Base-by-base conservation (phyloP, 2,329 filamentous ascomycete genomes). In the Microascus cirrosus region DNA sequence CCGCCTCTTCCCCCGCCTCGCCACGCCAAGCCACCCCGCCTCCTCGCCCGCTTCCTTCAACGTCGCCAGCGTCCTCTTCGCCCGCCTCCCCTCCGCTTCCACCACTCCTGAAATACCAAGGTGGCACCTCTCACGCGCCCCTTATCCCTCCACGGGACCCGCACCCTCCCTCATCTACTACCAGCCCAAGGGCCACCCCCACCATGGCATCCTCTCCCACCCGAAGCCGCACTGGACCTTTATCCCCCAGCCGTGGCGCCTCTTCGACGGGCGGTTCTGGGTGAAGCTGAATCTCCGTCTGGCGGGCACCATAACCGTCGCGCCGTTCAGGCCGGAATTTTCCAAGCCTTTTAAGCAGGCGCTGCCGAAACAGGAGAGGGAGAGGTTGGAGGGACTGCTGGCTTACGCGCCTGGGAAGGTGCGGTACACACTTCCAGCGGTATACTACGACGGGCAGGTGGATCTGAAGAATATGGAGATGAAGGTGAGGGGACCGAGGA, bases 231-330 rank as follows among this genome's bases (percentile, higher is more conserved):
- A 52, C 25, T 45, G 55, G 55, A 18, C 42, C 52, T 18, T 55
- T 32, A 22, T 72, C 69, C 70, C 60, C 11, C 48, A 58, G 39
- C 60, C 56, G 1, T 74, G 73, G 69, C 60, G 63, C 53, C 66
- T 79, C 57, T 87, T 77, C 71, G 84, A 87, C 66, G 79, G 81
- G 0, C 79, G 84, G 2, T 86, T 78, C 68, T 87, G 84, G 84
- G 68, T 85, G 18, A 73, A 76, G 18, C 58, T 83, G 11, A 68
- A 69, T 22, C 69, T 74, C 53, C 73, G 75, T 5, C 68, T 75
- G 7, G 73, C 73, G 2, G 71, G 70, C 55, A 66, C 66, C 15
- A 68, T 80, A 18, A 65, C 70, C 20, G 61, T 83, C 2, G 72
- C 71, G 36, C 81, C 81, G 0, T 77, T 80, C 62, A 65, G 70